Conservation (phyloP, 139 green algal genomes). For the Asterochloris erici region DNA sequence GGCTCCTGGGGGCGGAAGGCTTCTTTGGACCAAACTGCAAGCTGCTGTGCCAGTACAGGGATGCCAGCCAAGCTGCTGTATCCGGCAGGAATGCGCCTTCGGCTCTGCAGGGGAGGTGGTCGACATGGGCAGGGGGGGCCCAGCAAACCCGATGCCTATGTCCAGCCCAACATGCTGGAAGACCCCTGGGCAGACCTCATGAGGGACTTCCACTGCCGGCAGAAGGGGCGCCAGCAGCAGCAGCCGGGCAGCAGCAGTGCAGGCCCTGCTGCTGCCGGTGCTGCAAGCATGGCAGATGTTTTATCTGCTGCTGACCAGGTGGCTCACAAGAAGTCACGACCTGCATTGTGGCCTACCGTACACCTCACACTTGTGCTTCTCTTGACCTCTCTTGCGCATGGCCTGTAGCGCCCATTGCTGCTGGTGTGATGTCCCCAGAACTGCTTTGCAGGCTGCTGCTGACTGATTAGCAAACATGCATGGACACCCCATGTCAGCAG, state of each 20-base stretch:
- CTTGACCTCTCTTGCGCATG: no score
- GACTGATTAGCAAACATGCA: no score
- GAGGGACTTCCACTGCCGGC: not conserved
- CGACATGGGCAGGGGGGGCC: not conserved
- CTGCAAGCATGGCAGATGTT: not conserved
- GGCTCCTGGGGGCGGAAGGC: not conserved
- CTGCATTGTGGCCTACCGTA: no score
- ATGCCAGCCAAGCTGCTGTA: not conserved
- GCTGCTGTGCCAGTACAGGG: not conserved
- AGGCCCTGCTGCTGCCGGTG: not conserved
- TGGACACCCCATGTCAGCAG: no score
- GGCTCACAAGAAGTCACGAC: no score
- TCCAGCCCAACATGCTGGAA: slow-evolving; percentile 9
- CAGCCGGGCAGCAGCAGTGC: not conserved
- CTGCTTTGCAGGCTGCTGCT: no score
- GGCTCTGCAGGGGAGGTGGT: not conserved
- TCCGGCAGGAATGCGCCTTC: not conserved
- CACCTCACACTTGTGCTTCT: no score
- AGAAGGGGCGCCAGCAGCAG: not conserved
- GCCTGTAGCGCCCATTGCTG: no score
- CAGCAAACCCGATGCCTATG: slow-evolving; percentile 6
- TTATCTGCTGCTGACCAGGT: slow-evolving; percentile 8
- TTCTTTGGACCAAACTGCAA: not conserved
- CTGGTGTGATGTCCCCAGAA: no score
- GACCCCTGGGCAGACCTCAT: slow-evolving; percentile 13